Percentiles rank a stretch among this genome's conserved stretches.
Conservation (phyloP, 176 grass and related monocot genomes). For the bread wheat (Triticum aestivum) region IWGSC_CS_RefSeq_v2.1 NC_057806.1:457065785-457066284, state of each 20-base stretch:
- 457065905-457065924: too few species aligned
- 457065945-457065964: conserved; percentile 64
- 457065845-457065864: too few species aligned
- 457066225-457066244: neutral
- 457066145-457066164: conserved; percentile 9
- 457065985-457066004: conserved; percentile 97
- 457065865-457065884: too few species aligned
- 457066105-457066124: neutral
- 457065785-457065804: too few species aligned
- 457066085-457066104: neutral
- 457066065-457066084: neutral
- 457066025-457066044: conserved; percentile 83
- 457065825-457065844: too few species aligned
- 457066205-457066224: neutral
- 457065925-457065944: neutral
- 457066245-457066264: neutral
- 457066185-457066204: neutral
- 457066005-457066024: conserved; percentile 83
- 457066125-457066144: conserved; percentile 3
- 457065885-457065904: too few species aligned
- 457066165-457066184: neutral
- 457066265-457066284: neutral
- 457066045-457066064: conserved; percentile 36
- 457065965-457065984: conserved; percentile 73
- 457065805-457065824: too few species aligned